A percentile compares a stretch with the other conserved stretches of the same genome.
Conservation (phyloP, 805 yeast genomes). For the Lipomyces starkeyi region DNA sequence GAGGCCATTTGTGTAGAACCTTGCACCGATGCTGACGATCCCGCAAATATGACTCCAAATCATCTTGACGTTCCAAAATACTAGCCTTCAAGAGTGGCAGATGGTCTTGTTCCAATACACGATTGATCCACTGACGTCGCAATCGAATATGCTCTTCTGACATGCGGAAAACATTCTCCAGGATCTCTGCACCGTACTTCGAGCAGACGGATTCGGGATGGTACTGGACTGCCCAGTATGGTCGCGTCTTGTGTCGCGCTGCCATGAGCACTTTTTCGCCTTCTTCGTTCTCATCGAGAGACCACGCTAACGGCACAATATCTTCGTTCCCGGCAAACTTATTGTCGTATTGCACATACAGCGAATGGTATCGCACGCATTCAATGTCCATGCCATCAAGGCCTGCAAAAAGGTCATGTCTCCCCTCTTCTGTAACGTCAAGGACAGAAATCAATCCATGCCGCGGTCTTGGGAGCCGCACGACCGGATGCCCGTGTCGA, state of each 20-base stretch:
- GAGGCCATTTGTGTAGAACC: background rate
- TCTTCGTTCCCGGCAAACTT: slow-evolving; percentile 33
- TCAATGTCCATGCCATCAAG: slow-evolving; percentile 51
- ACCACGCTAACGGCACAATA: slow-evolving; percentile 66
- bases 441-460: slow-evolving; percentile 86
- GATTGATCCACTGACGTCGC: slow-evolving; percentile 10
- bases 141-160: slow-evolving; percentile 7
- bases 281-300: slow-evolving; percentile 52
- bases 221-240: slow-evolving; percentile 93
- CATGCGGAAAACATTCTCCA: slow-evolving; percentile 21
- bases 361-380: slow-evolving; percentile 89
- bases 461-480: slow-evolving; percentile 60
- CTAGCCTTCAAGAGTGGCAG: slow-evolving; percentile 4
- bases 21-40: slow-evolving; percentile 1
- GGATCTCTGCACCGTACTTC: slow-evolving; percentile 55
- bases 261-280: slow-evolving; percentile 67
- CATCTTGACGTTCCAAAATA: background rate
- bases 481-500: slow-evolving; percentile 62
- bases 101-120: slow-evolving; percentile 1
- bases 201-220: slow-evolving; percentile 97
- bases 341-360: slow-evolving; percentile 54
- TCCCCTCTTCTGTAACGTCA: slow-evolving; percentile 39
- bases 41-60: background rate
- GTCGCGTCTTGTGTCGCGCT: slow-evolving; percentile 61
- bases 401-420: slow-evolving; percentile 51